A percentile compares a stretch with the other conserved stretches of the same genome.
Evolutionary conservation across 2,329 filamentous ascomycete genomes (phyloP).

Genomic region (Sarocladium brachiariae): DNA sequence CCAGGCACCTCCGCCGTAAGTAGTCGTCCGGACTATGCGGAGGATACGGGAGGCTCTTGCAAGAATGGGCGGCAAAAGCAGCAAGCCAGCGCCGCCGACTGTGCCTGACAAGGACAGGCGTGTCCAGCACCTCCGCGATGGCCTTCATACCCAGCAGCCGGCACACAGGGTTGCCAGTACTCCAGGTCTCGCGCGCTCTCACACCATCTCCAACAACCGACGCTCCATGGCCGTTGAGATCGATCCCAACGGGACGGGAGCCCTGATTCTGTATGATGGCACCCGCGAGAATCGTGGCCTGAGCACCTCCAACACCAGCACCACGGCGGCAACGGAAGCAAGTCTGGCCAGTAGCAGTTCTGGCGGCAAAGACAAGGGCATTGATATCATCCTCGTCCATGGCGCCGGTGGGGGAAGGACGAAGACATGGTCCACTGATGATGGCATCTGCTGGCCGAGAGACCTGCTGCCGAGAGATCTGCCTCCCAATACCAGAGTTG

Average conservation of each 20-base stretch:
- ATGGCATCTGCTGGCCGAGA: constrained; percentile 6
- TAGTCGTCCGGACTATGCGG: constrained; percentile 5
- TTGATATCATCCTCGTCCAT: constrained; percentile 3
- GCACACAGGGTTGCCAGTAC: background rate
- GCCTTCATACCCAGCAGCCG: constrained; percentile 3
- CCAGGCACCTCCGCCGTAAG: background rate
- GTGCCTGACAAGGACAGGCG: constrained; percentile 6
- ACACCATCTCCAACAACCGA: constrained; percentile 2
- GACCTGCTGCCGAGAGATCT: constrained; percentile 3
- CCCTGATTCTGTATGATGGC: constrained; percentile 1
- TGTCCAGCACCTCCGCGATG: constrained; percentile 5
- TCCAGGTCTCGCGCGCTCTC: background rate
- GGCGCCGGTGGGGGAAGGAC: constrained; percentile 1
- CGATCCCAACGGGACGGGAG: background rate
- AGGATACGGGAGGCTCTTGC: constrained; percentile 9
- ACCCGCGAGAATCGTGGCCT: constrained; percentile 4
- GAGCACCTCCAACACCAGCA: background rate
- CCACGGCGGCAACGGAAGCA: background rate
- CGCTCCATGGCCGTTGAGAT: constrained; percentile 1
- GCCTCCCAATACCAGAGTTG: constrained; percentile 1
- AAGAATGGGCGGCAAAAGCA: constrained; percentile 10
- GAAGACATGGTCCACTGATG: constrained; percentile 5
- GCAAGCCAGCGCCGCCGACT: constrained; percentile 8
- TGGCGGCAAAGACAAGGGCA: constrained; percentile 6
- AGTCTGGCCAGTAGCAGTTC: constrained; percentile 7